Conservation (phyloP, 1,284 basidiomycete species). For the Phellinidium pouzarii region DNA sequence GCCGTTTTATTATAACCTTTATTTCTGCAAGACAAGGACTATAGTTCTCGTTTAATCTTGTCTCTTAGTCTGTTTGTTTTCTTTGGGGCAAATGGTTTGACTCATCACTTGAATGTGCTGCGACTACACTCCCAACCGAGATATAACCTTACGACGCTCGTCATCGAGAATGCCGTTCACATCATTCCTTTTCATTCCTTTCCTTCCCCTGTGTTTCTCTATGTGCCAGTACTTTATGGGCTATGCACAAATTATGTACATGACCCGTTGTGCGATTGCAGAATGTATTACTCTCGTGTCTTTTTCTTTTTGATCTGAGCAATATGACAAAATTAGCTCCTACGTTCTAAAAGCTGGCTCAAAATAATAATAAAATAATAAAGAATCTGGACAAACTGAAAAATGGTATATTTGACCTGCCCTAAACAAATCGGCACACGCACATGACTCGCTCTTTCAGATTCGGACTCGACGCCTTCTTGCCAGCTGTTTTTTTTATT, state of each 20-base stretch:
- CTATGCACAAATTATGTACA: constrained; percentile 11
- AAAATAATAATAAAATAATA: no score
- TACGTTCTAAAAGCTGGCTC: no score
- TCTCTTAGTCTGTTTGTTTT: neutral
- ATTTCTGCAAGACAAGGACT: neutral
- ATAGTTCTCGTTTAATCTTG: neutral
- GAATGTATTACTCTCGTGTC: neutral
- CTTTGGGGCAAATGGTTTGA: neutral
- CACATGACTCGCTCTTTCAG: no score
- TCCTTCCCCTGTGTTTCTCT: constrained; percentile 1
- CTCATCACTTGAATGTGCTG: neutral
- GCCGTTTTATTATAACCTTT: neutral
- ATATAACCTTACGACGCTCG: neutral
- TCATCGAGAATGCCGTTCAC: neutral
- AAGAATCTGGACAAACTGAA: no score
- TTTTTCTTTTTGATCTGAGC: neutral
- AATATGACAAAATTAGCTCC: no score
- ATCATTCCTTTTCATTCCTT: neutral
- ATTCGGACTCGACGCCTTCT: no score
- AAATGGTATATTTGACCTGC: no score
- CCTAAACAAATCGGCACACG: no score
- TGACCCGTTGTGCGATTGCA: constrained; percentile 1
- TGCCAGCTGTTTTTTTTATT: no score
- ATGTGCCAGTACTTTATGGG: constrained; percentile 10
- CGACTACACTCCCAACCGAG: neutral